A percentile compares a stretch with the other conserved stretches of the same genome.
Conservation (phyloP, 2,329 filamentous ascomycete genomes). For the Lasiodiplodia hormozganensis region DNA sequence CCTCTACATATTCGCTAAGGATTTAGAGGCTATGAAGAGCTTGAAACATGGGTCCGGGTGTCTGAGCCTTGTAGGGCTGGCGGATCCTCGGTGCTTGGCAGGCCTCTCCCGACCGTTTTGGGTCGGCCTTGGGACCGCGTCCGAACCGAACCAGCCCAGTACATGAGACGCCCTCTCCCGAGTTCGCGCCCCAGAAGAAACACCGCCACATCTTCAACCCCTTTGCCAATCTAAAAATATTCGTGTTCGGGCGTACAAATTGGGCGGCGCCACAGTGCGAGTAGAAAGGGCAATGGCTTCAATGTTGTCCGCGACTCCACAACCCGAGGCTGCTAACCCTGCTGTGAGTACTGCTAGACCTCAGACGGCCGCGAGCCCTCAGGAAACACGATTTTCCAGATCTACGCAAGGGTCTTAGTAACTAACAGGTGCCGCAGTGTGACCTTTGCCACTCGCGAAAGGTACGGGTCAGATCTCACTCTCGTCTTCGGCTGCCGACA, state of each 20-base stretch:
- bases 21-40: background rate
- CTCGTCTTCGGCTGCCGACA: background rate
- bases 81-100: background rate
- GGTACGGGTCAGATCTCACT: background rate
- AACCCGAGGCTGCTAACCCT: conserved; percentile 4
- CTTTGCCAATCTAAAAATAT: conserved; percentile 22
- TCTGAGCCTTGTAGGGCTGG: conserved; percentile 9
- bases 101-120: background rate
- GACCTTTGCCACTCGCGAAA: conserved; percentile 22
- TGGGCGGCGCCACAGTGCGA: conserved; percentile 15
- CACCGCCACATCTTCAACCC: conserved; percentile 15
- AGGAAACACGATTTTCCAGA: background rate
- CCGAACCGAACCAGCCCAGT: conserved; percentile 15
- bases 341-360: conserved; percentile 12
- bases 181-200: background rate
- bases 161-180: conserved; percentile 5
- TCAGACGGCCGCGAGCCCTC: background rate
- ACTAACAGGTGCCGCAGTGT: conserved; percentile 17
- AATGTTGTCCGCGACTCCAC: conserved; percentile 23
- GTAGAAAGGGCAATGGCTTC: conserved; percentile 2
- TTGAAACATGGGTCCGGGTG: background rate
- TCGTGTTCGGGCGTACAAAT: conserved; percentile 21
- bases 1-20: background rate
- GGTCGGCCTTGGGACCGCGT: background rate
- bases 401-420: background rate